Conservation (phyloP, 2,329 filamentous ascomycete genomes). For the Penicillium sp. region DNA sequence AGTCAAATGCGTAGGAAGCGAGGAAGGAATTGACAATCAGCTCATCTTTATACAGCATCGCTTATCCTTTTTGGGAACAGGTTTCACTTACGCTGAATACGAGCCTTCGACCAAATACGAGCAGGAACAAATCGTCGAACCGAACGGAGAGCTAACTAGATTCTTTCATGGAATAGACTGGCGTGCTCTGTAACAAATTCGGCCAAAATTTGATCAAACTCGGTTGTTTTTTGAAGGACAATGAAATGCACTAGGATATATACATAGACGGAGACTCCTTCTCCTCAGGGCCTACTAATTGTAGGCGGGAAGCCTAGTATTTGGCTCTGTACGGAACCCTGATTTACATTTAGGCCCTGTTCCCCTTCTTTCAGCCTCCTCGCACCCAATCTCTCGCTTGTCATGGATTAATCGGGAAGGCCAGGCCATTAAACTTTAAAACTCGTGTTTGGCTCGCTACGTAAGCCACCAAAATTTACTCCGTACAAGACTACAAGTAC, state of each 20-base stretch:
- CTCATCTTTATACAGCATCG: neutral
- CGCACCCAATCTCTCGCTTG: neutral
- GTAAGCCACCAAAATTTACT: too few species aligned
- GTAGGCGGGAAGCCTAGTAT: neutral
- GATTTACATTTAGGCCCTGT: neutral
- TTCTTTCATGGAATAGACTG: neutral
- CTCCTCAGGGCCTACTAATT: neutral
- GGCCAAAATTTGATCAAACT: neutral
- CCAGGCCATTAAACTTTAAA: too few species aligned
- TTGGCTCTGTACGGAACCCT: neutral
- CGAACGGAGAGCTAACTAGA: neutral
- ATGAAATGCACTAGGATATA: neutral
- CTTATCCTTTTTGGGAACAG: neutral
- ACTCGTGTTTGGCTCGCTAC: too few species aligned
- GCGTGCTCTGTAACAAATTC: neutral
- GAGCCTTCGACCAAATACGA: neutral
- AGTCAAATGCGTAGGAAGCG: neutral
- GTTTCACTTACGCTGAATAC: neutral
- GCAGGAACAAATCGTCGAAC: neutral
- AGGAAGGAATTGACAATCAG: neutral
- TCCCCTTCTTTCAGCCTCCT: neutral
- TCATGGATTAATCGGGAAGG: neutral
- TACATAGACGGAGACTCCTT: neutral
- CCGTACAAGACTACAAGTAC: too few species aligned
- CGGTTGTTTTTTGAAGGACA: neutral